Conservation (phyloP, 176 grass and related monocot species). For the Oryza nivara region DNA sequence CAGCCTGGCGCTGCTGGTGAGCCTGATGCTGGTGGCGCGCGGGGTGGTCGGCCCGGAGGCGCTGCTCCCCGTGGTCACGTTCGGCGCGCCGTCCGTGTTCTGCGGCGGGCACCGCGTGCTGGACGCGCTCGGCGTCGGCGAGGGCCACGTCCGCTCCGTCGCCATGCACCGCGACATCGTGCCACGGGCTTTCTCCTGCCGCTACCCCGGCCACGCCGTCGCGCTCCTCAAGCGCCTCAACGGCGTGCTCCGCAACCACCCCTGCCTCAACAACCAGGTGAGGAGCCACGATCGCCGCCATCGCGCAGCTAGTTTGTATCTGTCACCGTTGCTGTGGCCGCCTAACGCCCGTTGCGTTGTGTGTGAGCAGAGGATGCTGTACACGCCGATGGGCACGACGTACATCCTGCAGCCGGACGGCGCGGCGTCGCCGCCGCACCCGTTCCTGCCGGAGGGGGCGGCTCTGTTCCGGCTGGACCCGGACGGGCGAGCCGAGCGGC, state of each 20-base stretch:
- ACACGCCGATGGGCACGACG: slow-evolving; percentile 78
- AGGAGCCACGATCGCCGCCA: not conserved
- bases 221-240: slow-evolving; percentile 83
- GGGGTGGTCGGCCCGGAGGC: slow-evolving; percentile 41
- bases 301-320: not conserved
- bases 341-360: too few species aligned
- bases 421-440: slow-evolving; percentile 69
- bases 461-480: slow-evolving; percentile 77
- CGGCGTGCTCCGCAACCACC: slow-evolving; percentile 66
- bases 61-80: slow-evolving; percentile 79
- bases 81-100: slow-evolving; percentile 92
- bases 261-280: slow-evolving; percentile 81
- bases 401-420: slow-evolving; percentile 90
- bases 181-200: slow-evolving; percentile 93
- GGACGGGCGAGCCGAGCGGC: not conserved
- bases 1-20: slow-evolving; percentile 82
- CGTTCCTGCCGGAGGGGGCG: slow-evolving; percentile 71
- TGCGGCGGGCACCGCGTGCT: slow-evolving; percentile 76
- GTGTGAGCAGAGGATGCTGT: slow-evolving; percentile 60
- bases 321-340: not conserved
- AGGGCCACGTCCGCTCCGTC: slow-evolving; percentile 70
- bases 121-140: slow-evolving; percentile 68
- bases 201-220: slow-evolving; percentile 79
- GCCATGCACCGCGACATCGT: slow-evolving; percentile 97
- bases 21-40: slow-evolving; percentile 83